Conservation (phyloP, 2,329 filamentous ascomycete species). For the Trichoderma sp. region DNA sequence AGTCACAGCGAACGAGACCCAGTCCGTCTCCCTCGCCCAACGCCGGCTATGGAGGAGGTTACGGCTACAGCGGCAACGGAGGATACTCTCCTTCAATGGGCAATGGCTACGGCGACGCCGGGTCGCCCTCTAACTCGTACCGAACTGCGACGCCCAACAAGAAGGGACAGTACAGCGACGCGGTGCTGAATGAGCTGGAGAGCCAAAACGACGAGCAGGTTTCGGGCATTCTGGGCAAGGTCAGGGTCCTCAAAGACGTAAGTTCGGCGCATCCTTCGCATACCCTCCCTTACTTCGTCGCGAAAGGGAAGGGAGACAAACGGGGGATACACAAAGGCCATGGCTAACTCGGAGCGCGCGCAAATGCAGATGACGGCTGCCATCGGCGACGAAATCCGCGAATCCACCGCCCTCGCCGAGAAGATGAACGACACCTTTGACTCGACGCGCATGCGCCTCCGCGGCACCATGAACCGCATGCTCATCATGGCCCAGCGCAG, state of each 20-base stretch:
- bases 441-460: constrained; percentile 72
- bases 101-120: constrained; percentile 30
- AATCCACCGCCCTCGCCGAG: constrained; percentile 81
- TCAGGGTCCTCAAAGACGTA: constrained; percentile 84
- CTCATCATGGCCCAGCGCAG: constrained; percentile 90
- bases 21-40: constrained; percentile 45
- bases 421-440: constrained; percentile 97
- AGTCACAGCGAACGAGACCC: constrained; percentile 36
- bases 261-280: constrained; percentile 34
- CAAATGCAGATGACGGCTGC: constrained; percentile 78
- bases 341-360: not conserved
- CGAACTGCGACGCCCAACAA: constrained; percentile 69
- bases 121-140: constrained; percentile 41
- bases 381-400: constrained; percentile 93
- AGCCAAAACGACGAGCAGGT: constrained; percentile 92
- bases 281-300: too few species aligned
- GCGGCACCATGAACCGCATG: constrained; percentile 97
- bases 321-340: not conserved
- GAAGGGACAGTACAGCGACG: constrained; percentile 88
- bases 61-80: constrained; percentile 21
- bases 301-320: not conserved
- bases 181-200: constrained; percentile 88
- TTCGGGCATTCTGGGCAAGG: constrained; percentile 86
- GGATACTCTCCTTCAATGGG: constrained; percentile 45
- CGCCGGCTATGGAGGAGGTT: constrained; percentile 28